Base-by-base conservation (phyloP, 352 stramenopile genomes). In the Phytophthora boehmeriae region DNA sequence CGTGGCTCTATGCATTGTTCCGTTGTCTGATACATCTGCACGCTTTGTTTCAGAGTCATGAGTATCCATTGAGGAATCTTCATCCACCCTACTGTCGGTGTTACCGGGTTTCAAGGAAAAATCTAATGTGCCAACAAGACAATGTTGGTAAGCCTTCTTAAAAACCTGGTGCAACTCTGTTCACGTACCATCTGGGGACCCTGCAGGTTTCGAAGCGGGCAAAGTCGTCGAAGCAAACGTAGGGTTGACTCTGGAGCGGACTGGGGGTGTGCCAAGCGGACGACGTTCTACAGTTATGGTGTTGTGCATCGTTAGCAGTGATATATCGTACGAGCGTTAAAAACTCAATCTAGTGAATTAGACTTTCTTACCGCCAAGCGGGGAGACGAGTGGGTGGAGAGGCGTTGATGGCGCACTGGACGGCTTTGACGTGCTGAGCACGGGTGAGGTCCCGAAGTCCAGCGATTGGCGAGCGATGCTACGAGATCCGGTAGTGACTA, bases 211-310 rank as follows among this genome's bases (percentile, higher is more conserved):
- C 20, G 58, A 54, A 8, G 50, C 35, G 17, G 59, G 47, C 45
- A 73, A 51, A 48, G 65, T 70, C 45, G 71, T 65, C 11, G 61
- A 67, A 44, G 67, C 71, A 49, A 79, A 85, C 30, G 43, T 81
- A 65, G 61, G 73, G 57, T 88, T 83, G 42, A 88, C 80, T 27
- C 72, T 68, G 25, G 76, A 83, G 54, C 76, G 76, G 48, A 69
- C 43, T 55, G 76, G 78, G 35, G 75, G 62, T 22, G 65, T 74
- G n/a, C 75, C 74, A 61, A 82, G 54, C 41, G 68, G 61, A 38
- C 73, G 78, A 46, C 73, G 68, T 62, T 74, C 64, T 73, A 58
- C 44, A 64, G 9, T 41, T 53, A 68, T 11, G 32, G 61, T 25
- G 53, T 63, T 59, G 47, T 9, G 53, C 32, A 49, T 65, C 38